Evolutionary conservation across 1,139 yeast species (phyloP), one percentile per base, ranked within the genome.

Genomic region (Zygosaccharomyces pseudobailii): DNA sequence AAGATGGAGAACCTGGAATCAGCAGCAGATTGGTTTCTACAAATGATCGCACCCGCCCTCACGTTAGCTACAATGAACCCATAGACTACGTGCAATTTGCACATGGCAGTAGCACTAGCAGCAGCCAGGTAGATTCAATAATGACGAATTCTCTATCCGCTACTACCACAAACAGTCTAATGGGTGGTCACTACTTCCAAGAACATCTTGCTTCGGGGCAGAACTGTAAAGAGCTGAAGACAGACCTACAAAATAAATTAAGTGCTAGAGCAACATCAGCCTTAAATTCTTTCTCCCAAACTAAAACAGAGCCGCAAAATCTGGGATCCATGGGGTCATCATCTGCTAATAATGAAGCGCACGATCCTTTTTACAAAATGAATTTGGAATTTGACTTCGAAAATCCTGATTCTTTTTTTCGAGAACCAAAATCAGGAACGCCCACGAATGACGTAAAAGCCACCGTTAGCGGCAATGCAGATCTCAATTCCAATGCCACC

Each of bases 381-480:
- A 58, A 55, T 41, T 49, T 55, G 47, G 62, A 58, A 28, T 55
- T 61, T 43, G 61, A 59, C 47, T 53, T 58, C 36, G 63, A 55
- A 27, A 57, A 56, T 42, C 52, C 59, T 17, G 47, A 45, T 17
- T 46, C 52, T 4, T 48, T 54, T 38, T 40, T 53, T 10, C 50
- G 48, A 31, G 56, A 56, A 13, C 52, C 17, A 13, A 13, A 30
- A 19, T 19, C 33, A 30, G 13, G 19, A n/a, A 6, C 6, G 33
- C 6, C 10, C 13, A 30, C 13, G 33, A 9, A 9, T 6, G 13
- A 30, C 6, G 33, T n/a, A 6, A 30, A 30, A n/a, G 13, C 33
- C 19, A 30, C 10, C 19, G 33, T n/a, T 4, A 30, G 13, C 7
- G 33, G 6, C 13, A 30, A 30, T 30, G 33, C 19, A 3, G 13